A percentile compares a stretch with the other conserved stretches of the same genome.
These are phyloP conservation scores for Ophiostoma montium DNA, from an alignment of 2,329 filamentous ascomycete genomes.

Conservation along the genomic window DNA sequence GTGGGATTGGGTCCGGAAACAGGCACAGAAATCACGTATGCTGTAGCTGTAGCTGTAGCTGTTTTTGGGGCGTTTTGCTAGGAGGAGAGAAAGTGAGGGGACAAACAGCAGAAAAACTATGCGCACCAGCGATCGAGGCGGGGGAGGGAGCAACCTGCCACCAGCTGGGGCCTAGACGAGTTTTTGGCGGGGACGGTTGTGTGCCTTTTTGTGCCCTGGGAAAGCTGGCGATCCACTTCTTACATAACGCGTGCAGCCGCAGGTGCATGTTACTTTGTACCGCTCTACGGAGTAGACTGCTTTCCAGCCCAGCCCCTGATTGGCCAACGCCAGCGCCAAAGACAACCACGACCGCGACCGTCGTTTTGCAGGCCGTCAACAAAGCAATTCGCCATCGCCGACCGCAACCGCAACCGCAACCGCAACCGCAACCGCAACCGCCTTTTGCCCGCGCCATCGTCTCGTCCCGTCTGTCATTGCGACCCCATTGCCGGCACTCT, in stretches of 20 bases:
- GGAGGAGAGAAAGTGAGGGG: slow-evolving; percentile 2
- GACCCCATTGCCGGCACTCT: background rate
- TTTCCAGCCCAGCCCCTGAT: slow-evolving; percentile 19
- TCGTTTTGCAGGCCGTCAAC: slow-evolving; percentile 7
- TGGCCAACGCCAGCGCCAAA: slow-evolving; percentile 7
- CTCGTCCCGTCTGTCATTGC: slow-evolving; percentile 4
- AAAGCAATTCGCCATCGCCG: background rate
- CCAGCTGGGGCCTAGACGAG: background rate
- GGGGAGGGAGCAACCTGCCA: background rate
- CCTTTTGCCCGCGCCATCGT: no score
- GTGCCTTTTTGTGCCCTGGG: background rate
- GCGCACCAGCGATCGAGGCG: background rate
- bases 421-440: background rate
- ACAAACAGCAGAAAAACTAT: slow-evolving; percentile 1
- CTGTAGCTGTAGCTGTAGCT: slow-evolving; percentile 8
- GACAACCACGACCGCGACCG: slow-evolving; percentile 11
- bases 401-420: no score
- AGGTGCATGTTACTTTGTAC: no score
- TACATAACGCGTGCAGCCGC: no score
- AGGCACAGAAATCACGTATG: background rate
- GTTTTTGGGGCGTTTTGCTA: background rate
- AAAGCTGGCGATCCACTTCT: no score
- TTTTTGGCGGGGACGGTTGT: slow-evolving; percentile 8
- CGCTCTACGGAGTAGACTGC: no score
- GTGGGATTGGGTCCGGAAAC: background rate